Conservation (phyloP, 192 early-diverging fungal genomes). For the Backusella tarrabulga region DNA sequence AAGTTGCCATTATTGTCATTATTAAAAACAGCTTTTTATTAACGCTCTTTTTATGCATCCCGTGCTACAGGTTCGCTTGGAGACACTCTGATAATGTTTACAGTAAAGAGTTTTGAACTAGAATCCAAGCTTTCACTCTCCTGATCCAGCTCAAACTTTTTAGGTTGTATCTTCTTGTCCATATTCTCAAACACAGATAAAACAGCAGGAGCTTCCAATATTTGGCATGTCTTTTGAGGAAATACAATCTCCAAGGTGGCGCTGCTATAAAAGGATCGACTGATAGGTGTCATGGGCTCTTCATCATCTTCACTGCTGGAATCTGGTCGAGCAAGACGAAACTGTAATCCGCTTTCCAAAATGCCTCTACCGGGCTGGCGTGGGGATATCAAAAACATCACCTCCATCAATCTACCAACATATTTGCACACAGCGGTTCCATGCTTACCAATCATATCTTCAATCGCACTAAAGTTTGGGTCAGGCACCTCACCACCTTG, state of each 20-base stretch:
- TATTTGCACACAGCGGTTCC: conserved; percentile 40
- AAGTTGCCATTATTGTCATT: too few relatives aligned
- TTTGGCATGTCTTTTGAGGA: neutral
- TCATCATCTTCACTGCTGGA: conserved; percentile 1
- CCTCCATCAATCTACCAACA: conserved; percentile 41
- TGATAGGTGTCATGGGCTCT: neutral
- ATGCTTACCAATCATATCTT: conserved; percentile 41
- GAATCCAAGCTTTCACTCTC: neutral
- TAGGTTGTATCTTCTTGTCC: conserved; percentile 21
- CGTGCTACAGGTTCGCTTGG: neutral
- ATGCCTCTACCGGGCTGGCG: conserved; percentile 22
- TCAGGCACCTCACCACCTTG: conserved; percentile 49
- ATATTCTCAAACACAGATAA: conserved; percentile 18
- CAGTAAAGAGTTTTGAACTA: conserved; percentile 10
- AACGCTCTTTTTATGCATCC: neutral
- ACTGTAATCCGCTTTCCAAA: conserved; percentile 17
- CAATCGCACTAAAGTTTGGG: conserved; percentile 40
- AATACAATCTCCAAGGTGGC: neutral
- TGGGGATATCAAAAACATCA: conserved; percentile 31
- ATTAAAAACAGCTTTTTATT: too few relatives aligned
- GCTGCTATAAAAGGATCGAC: neutral
- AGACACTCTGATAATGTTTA: neutral
- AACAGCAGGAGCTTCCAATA: conserved; percentile 21
- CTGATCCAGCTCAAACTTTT: conserved; percentile 21
- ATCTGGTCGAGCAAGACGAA: neutral